These are phyloP conservation scores for Alternaria sp. DNA, from an alignment of 2,329 filamentous ascomycete species.

Conservation along the genomic window DNA sequence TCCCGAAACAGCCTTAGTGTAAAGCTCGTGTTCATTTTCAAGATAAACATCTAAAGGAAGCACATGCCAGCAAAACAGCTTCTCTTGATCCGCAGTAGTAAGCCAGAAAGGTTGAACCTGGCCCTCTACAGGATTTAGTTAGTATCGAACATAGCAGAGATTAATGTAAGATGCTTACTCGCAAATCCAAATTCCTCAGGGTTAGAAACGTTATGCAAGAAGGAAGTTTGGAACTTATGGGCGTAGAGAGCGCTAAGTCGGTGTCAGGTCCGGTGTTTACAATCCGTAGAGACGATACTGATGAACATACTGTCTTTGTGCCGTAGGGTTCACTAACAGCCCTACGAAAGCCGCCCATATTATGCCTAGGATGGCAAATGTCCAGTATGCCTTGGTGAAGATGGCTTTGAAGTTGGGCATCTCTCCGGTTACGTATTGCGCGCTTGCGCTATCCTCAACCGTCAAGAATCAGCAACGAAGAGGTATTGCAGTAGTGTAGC, in stretches of 20 bases:
- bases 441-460: not conserved
- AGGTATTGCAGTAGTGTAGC: not conserved
- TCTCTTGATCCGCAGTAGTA: constrained; percentile 76
- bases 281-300: not conserved
- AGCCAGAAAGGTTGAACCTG: constrained; percentile 89
- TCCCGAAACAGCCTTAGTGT: constrained; percentile 40
- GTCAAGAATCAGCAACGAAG: not conserved
- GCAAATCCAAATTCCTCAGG: constrained; percentile 88
- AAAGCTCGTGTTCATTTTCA: constrained; percentile 71
- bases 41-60: constrained; percentile 80
- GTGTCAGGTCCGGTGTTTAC: constrained; percentile 5
- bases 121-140: constrained; percentile 64
- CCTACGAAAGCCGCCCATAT: constrained; percentile 73
- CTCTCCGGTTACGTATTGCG: not conserved
- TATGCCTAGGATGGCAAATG: constrained; percentile 61
- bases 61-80: constrained; percentile 89
- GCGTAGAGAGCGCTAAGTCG: constrained; percentile 78
- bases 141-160: not conserved
- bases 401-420: constrained; percentile 42
- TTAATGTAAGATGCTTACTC: constrained; percentile 60
- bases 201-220: constrained; percentile 75
- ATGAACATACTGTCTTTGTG: constrained; percentile 79
- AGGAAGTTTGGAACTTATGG: constrained; percentile 77
- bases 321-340: constrained; percentile 70
- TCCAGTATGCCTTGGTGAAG: constrained; percentile 49